Evolutionary conservation across 2,329 filamentous ascomycete genomes (phyloP), one percentile per base, ranked within the genome.

Genomic region (Colletotrichum camelliae): DNA sequence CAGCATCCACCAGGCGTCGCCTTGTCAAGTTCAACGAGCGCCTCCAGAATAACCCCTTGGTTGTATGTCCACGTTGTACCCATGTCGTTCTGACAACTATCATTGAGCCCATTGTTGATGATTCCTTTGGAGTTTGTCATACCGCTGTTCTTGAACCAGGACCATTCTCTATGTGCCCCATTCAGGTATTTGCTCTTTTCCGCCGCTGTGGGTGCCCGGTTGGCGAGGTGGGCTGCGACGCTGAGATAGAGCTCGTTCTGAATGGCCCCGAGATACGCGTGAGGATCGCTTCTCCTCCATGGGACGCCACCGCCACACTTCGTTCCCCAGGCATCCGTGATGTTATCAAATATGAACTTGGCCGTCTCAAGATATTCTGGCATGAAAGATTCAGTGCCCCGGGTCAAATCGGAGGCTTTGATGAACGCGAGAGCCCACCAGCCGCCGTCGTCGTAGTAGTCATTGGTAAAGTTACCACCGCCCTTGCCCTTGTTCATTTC

Each of bases 201-300:
- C 10, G 0, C 12, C 6, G 12, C 12, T 2, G 43, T 21, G 43
- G 0, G 1, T 21, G n/a, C 43, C 1, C 43, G 43, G 10, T 52
- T 52, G 1, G 43, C n/a, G 10, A 52, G 10, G 10, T 52, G 43
- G 43, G n/a, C n/a, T 52, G 43, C 43, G n/a, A 52, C 43, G 4
- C 43, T 52, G 43, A 52, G 43, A 24, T 52, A 52, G 10, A 52
- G 43, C 43, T 52, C 10, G 43, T 52, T 52, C 1, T 52, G 43
- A 1, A 52, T 52, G 2, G 43, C 43, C 43, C 43, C 43, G 1
- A 52, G 43, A 13, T 52, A 52, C 18, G 39, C 18, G 0, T 21
- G 9, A 52, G 43, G n/a, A 24, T 52, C n/a, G n/a, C n/a, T 21
- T 4, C 43, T 52, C 3, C n/a, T 52, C 43, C n/a, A 21, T 4